Evolutionary conservation across 371 early-diverging fungal genomes (phyloP), one percentile per base, ranked within the genome.

Genomic region (Catenaria anguillulae): DNA sequence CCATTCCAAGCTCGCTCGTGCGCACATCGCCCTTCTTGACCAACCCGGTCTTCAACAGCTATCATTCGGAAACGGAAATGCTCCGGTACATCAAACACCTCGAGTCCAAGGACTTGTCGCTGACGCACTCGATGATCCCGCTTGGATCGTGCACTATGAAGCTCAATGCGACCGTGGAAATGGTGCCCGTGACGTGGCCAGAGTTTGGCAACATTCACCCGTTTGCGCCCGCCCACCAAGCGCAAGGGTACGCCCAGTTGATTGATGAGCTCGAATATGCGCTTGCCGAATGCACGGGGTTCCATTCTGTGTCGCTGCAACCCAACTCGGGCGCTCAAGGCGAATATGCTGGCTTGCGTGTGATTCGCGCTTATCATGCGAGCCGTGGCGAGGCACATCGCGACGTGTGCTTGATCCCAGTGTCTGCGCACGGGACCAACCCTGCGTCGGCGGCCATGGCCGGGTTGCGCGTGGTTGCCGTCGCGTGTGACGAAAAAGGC

Each of bases 51-150:
- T 97, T 97, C 82, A 91, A 90, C 81, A 71, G 81, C 60, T 85
- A 90, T 73, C 97, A 93, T 75, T 92, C 91, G n/a, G 97, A 97
- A 73, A 95, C 97, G n/a, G 93, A 94, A 68, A 88, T 95, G 89
- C 79, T 95, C 60, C 85, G 97, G 55, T 97, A 97, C 77, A 86
- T 97, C 62, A 79, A 85, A 55, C 84, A 87, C 65, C 83, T 97
- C 48, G 90, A 93, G 76, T 84, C 82, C 80, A 92, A 90, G 79
- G 97, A 97, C 73, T 79, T 97, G 72, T 93, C 93, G 23, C 77
- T 97, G 60, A 88, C 87, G 55, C 87, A 97, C 73, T 90, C 96
- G 61, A 97, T 97, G 97, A 97, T 97, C 64, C 92, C 97, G 60
- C 81, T 97, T 37, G 97, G 97, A 36, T 89, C 90, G 58, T 97